Evolutionary conservation across 2,329 filamentous ascomycete genomes (phyloP), one percentile per base, ranked within the genome.

Genomic region (Fusarium succisae): DNA sequence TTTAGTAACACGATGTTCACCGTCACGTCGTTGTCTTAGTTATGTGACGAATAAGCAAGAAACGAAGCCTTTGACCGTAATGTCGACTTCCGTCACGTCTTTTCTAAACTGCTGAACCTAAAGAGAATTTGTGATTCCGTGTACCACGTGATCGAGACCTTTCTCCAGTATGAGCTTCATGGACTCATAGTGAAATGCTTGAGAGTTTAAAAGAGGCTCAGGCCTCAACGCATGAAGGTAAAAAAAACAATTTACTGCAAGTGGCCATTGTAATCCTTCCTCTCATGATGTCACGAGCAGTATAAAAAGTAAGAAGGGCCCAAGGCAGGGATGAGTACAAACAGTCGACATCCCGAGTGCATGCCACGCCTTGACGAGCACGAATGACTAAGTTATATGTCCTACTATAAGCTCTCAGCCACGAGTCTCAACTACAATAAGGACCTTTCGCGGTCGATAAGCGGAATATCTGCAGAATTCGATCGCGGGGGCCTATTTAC

Each of bases 401-500:
- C 28, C 8, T 18, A 7, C 6, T 24, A 5, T 9, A 18, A 18
- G 28, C 48, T 51, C 28, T 7, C 15, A 24, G 30, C 4, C 8
- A 18, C 15, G 3, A 13, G 28, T 7, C 6, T 10, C 22, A 32
- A 51, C 11, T n/a, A 3, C 32, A 10, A 24, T 24, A 24, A 51
- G 9, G 6, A 4, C 18, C 11, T 5, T 24, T 32, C 15, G 28
- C 5, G 12, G 22, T 11, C 9, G 14, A 9, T 2, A 24, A 17
- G 22, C 8, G 22, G 6, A 11, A 3, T 1, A 1, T 10, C 7
- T n/a, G 22, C 15, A n/a, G 5, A 13, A 18, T 5, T 50, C 2
- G 22, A 9, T 18, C 2, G 7, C 3, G 22, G 15, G 8, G 5
- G 8, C 5, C 4, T 13, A n/a, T 50, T 50, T 14, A 9, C 4